Base-by-base conservation (phyloP, 177 flowering plant genomes). In the Vitis hybrid region DNA sequence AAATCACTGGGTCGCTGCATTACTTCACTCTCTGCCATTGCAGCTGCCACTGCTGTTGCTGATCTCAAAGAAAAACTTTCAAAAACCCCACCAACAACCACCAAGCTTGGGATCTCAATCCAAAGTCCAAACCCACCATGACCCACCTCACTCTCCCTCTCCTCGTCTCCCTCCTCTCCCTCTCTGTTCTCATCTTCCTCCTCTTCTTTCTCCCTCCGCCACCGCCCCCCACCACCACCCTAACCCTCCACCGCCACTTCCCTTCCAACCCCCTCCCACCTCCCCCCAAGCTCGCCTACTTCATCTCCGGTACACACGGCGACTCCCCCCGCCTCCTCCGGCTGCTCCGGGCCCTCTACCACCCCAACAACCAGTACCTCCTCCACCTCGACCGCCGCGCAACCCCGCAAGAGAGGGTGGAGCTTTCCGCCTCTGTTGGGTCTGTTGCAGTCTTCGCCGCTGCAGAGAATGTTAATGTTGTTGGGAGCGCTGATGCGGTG, bases 261-360 rank as follows among this genome's bases (percentile, higher is more conserved):
- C 10, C 61, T 3, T 9, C 15, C 3, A 22, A 59, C 61, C 61
- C 61, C 8, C 56, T 51, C 64, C 60, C 67, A 49, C 66, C 77
- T 19, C 77, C 80, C 13, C 77, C 80, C 20, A 53, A 61, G 29
- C 26, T 78, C 20, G 80, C 80, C n/a, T 78, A 78, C 77, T 78
- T 70, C 70, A 68, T 74, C 53, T 7, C 65, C 3, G 80, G 80
- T 10, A 63, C 75, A 18, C 5, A 59, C 50, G 77, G 77, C 8
- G 75, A 78, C 63, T 74, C 68, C n/a, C 18, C 71, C 61, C 72
- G 72, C 4, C 68, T 78, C 1, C 51, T 74, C 39, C 59, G 80
- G 50, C 77, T 78, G 10, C 67, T 78, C 19, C 69, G 63, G 63
- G 72, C 80, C 34, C 51, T 68, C 14, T 78, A 74, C 53, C 80